phyloP scores from a whole-genome alignment of 2,329 filamentous ascomycete genomes.

The Domatiomyces globalis region DNA sequence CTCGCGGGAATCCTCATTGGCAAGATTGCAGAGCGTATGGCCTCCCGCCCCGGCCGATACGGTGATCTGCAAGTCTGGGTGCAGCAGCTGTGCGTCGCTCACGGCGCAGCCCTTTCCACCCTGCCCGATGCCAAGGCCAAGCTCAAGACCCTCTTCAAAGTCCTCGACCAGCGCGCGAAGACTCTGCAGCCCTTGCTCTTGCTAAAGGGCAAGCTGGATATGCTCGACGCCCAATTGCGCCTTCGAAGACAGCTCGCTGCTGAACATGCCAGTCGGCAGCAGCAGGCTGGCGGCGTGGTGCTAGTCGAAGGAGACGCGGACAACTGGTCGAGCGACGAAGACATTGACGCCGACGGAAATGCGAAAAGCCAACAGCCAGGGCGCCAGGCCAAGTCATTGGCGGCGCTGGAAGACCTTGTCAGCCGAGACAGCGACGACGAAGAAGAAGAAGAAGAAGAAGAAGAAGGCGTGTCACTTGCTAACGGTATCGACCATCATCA shows the following conservation, averaged over 20 bases:
- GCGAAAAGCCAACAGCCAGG: slow-evolving; percentile 3
- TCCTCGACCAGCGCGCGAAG: slow-evolving; percentile 72
- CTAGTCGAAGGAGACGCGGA: slow-evolving; percentile 69
- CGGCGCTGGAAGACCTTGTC: slow-evolving; percentile 17
- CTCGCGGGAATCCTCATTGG: slow-evolving; percentile 66
- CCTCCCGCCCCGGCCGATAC: slow-evolving; percentile 74
- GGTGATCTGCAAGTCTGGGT: slow-evolving; percentile 89
- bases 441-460: slow-evolving; percentile 47
- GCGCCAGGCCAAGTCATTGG: slow-evolving; percentile 20
- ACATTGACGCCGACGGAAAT: slow-evolving; percentile 22
- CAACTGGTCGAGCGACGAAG: slow-evolving; percentile 25
- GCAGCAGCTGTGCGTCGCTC: slow-evolving; percentile 82
- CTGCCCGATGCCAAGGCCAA: slow-evolving; percentile 71
- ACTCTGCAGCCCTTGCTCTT: slow-evolving; percentile 70
- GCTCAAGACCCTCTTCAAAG: slow-evolving; percentile 65
- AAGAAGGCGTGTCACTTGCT: slow-evolving; percentile 43
- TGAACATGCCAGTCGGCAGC: slow-evolving; percentile 42
- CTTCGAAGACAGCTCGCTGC: slow-evolving; percentile 51
- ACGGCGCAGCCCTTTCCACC: slow-evolving; percentile 78
- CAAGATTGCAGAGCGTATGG: slow-evolving; percentile 73
- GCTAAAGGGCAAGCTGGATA: slow-evolving; percentile 88
- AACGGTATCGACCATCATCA: slow-evolving; percentile 33
- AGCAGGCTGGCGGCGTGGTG: slow-evolving; percentile 45
- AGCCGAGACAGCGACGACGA: slow-evolving; percentile 32
- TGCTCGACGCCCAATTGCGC: slow-evolving; percentile 80